These are phyloP conservation scores for Raffaelea albimanens DNA, from an alignment of 2,329 filamentous ascomycete species.

Conservation along the genomic window DNA sequence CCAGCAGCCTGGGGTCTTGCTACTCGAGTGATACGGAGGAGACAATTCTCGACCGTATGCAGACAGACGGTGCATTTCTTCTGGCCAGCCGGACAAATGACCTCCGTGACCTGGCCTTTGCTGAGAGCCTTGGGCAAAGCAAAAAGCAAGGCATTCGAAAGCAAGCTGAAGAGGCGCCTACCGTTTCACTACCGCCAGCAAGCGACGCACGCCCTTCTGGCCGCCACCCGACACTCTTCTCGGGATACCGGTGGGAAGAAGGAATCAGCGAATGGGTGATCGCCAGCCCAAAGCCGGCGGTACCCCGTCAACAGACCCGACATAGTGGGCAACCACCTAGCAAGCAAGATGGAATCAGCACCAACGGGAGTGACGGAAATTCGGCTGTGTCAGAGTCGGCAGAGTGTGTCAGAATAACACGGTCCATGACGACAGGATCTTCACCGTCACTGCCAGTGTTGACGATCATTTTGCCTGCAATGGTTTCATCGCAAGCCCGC, in stretches of 20 bases:
- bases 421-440: not conserved
- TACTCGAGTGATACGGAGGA: constrained; percentile 16
- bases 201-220: not conserved
- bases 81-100: constrained; percentile 43
- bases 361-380: no score
- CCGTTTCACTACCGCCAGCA: not conserved
- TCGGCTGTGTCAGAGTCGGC: not conserved
- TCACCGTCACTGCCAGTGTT: not conserved
- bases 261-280: constrained; percentile 28
- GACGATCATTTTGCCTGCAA: no score
- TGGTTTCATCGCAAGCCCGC: no score
- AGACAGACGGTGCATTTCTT: constrained; percentile 38
- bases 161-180: not conserved
- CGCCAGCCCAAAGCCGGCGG: constrained; percentile 8
- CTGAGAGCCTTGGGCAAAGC: constrained; percentile 29
- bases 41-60: constrained; percentile 26
- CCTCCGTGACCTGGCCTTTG: constrained; percentile 43
- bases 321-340: not conserved
- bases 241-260: constrained; percentile 25
- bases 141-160: not conserved
- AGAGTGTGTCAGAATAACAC: not conserved
- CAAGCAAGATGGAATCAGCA: no score
- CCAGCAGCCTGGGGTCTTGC: constrained; percentile 7
- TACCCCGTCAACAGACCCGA: no score
- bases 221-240: constrained; percentile 8